Base-by-base conservation (phyloP, 371 early-diverging fungal genomes). In the Rhizopus delemar region DNA sequence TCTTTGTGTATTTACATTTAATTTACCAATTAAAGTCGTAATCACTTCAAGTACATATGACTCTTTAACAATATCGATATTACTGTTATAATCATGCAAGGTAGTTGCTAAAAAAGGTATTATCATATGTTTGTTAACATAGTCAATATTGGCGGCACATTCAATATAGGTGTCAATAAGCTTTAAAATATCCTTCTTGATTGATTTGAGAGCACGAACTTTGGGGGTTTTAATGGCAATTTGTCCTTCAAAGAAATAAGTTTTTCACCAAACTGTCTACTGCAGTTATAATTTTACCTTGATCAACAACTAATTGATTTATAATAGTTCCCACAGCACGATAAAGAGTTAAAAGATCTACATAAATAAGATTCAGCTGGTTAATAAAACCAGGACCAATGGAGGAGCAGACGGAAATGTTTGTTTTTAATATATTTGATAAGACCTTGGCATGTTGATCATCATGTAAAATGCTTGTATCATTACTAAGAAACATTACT, bases 181-280 rank as follows among this genome's bases (percentile, higher is more conserved):
- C 51, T 88, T 85, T 58, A 99, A 75, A 16, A 92, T 84, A 71
- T 99, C 98, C 71, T 95, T 95, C 76, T 97, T 97, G 73, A 99
- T 91, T 6, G 94, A 89, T 57, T 96, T 82, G 76, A 94, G 77
- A 32, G 91, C 92, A 41, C 97, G 90, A n/a, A 97, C 91, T 36
- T 88, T 86, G 35, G 97, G 97, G 4, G 95, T 94, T 55, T 90
- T 90, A 9, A 94, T 89, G 5, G 96, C 98, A 72, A 96, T 75
- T 2, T 56, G 34, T 29, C 73, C 69, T 70, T 22, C 22, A 22
- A 91, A 85, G 62, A 65, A 53, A 63, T 85, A 93, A 77, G 96
- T 97, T 73, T 96, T 94, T 34, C 97, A 97, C 61, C 91, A 91
- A 43, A 94, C 96, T 97, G 97, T 97, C 53, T 90, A 81, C 16